Evolutionary conservation across 768 basidiomycete species (phyloP).

Genomic region (Pisolithus albus): DNA sequence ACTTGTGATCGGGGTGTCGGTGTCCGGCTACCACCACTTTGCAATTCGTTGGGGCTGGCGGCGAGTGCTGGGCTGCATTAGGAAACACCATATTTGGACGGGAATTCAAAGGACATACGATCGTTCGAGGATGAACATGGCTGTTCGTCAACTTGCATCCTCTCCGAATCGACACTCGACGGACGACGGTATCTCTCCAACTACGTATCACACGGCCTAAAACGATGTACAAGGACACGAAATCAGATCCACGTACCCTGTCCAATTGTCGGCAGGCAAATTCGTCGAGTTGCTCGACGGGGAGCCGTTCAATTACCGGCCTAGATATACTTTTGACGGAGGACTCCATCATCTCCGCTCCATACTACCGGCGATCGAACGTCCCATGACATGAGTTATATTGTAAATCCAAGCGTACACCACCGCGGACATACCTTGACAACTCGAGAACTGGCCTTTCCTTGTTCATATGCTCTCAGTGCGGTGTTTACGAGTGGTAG

Average conservation of each 20-base stretch:
- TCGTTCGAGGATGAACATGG: background rate
- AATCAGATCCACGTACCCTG: conserved; percentile 43
- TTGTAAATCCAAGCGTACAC: background rate
- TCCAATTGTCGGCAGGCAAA: conserved; percentile 87
- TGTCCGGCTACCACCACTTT: conserved; percentile 12
- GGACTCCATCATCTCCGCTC: conserved; percentile 82
- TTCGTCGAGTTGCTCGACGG: conserved; percentile 72
- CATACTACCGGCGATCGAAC: conserved; percentile 47
- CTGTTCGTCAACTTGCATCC: conserved; percentile 20
- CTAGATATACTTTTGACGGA: conserved; percentile 74
- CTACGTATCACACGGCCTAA: conserved; percentile 19
- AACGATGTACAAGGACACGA: background rate
- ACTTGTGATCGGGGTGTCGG: conserved; percentile 19
- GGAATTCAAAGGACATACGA: background rate
- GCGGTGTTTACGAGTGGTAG: conserved; percentile 71
- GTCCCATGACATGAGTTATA: background rate
- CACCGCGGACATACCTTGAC: conserved; percentile 55
- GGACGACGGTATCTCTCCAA: conserved; percentile 45
- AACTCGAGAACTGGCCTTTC: conserved; percentile 76
- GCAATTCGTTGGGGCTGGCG: background rate
- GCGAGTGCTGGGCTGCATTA: background rate
- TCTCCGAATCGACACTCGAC: conserved; percentile 25
- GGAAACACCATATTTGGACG: conserved; percentile 8
- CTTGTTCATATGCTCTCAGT: conserved; percentile 69
- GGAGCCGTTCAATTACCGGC: conserved; percentile 74